Base-by-base conservation (phyloP, 2,329 filamentous ascomycete species). In the Fonsecaea monophora region DNA sequence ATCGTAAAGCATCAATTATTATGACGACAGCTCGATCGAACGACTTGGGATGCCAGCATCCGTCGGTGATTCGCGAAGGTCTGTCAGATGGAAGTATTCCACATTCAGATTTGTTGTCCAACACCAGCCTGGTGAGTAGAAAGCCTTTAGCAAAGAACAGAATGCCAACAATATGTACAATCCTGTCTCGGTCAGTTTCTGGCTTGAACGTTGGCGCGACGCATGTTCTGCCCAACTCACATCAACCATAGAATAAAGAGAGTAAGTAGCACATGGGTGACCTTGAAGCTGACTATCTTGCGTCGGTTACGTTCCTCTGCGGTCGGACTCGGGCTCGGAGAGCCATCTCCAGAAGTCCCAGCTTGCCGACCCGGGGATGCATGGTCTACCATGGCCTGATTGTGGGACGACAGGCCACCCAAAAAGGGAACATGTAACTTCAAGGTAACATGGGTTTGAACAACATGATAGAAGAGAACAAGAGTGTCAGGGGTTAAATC, bases 91-190 rank as follows among this genome's bases (percentile, higher is more conserved):
- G 94, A 58, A 91, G 88, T 50, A 82, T 78, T 10, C 82, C 81
- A 77, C 92, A 95, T 65, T 83, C 83, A 12, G 92, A 93, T 76
- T 89, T 90, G 74, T 92, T 87, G 69, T 92, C 89, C 65, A 95
- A 84, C 60, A 94, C 90, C 68, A 92, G 82, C 66, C 95, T 88
- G 64, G 94, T 97, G 71, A 99, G 86, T 69, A 99, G 87, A 79
- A 99, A 99, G 42, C 95, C 95, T 77, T 90, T 93, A 32, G 92
- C 96, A 80, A 99, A 99, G 76, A 97, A 90, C 76, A 91, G 92
- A 74, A 98, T 90, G 67, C 93, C 94, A 40, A 90, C 82, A 54
- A 86, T 83, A 77, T 99, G 95, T 48, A 97, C 85, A 71, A 85
- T 74, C 70, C 87, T 89, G 72, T 40, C 50, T 9, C 21, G 13